phyloP scores from a whole-genome alignment of 208 protist genomes.

The Strigomonas galati region DNA sequence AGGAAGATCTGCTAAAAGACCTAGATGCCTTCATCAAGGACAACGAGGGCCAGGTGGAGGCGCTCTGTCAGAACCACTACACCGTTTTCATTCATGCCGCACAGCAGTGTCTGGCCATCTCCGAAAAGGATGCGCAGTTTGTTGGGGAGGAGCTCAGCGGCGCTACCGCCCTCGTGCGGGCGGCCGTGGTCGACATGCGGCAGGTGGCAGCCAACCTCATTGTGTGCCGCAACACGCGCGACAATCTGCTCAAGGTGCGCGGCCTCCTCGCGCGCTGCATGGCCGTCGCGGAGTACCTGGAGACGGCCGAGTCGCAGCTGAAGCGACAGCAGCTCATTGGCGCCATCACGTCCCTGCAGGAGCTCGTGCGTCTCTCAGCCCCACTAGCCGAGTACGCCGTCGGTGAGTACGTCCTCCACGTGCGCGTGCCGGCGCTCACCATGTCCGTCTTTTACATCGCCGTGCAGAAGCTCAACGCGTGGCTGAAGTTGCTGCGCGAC shows the following conservation, averaged over 20 bases:
- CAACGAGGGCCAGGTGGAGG: conserved; percentile 84
- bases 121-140: conserved; percentile 71
- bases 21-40: conserved; percentile 74
- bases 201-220: conserved; percentile 60
- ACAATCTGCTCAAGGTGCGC: conserved; percentile 59
- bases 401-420: conserved; percentile 82
- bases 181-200: conserved; percentile 75
- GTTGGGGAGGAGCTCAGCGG: conserved; percentile 85
- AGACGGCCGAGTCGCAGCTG: conserved; percentile 75
- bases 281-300: conserved; percentile 74
- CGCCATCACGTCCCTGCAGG: conserved; percentile 64
- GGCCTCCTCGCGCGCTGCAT: conserved; percentile 44
- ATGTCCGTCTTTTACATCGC: conserved; percentile 63
- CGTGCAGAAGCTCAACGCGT: conserved; percentile 76
- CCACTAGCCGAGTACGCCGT: conserved; percentile 73
- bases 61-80: conserved; percentile 85
- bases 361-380: conserved; percentile 63
- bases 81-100: conserved; percentile 80
- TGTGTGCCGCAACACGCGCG: conserved; percentile 51
- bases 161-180: conserved; percentile 60
- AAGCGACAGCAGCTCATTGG: conserved; percentile 70
- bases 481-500: conserved; percentile 74
- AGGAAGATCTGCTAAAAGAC: conserved; percentile 73
- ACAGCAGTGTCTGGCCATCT: conserved; percentile 83
- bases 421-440: conserved; percentile 65